Conservation (phyloP, 2,329 filamentous ascomycete genomes). For the Sphaceloma murrayae region DNA sequence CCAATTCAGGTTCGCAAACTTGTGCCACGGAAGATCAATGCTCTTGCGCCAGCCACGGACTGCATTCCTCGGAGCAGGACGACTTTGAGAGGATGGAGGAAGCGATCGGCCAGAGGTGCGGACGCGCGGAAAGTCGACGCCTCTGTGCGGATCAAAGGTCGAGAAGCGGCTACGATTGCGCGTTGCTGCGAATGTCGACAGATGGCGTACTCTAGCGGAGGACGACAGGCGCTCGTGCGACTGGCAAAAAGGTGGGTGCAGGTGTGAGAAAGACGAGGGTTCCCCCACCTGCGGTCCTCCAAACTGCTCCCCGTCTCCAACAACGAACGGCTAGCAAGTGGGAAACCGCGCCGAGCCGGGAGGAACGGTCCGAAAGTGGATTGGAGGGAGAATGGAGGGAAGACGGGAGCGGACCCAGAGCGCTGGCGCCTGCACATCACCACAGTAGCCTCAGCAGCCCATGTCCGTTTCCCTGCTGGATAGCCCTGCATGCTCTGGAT, state of each 20-base stretch:
- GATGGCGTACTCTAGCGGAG: constrained; percentile 1
- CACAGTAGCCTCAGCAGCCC: neutral
- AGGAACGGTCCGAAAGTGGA: neutral
- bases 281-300: constrained; percentile 12
- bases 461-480: too few species aligned
- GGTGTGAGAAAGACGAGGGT: constrained; percentile 3
- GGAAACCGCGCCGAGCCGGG: constrained; percentile 12
- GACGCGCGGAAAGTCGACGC: constrained; percentile 2
- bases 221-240: constrained; percentile 5
- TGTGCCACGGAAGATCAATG: constrained; percentile 12
- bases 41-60: constrained; percentile 14
- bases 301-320: constrained; percentile 2
- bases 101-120: constrained; percentile 3
- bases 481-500: too few species aligned
- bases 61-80: constrained; percentile 10
- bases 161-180: neutral
- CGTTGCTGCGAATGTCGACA: neutral
- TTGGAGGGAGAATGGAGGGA: neutral
- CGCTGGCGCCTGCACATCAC: constrained; percentile 5
- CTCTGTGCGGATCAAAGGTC: neutral
- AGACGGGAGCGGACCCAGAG: constrained; percentile 6
- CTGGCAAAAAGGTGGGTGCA: constrained; percentile 3
- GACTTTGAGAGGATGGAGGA: neutral
- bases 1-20: constrained; percentile 12
- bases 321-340: neutral